Conservation (phyloP, 176 grass and related monocot genomes). For the maize (Zea mays) region Zm-B73-REFERENCE-NAM-5.0 NC_050098.1:214207001-214207500, state of each 20-base stretch:
- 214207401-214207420: constrained; percentile 30
- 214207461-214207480: constrained; percentile 28
- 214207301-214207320: constrained; percentile 35
- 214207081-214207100: neutral
- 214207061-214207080: neutral
- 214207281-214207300: neutral
- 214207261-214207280: neutral
- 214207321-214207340: neutral
- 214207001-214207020: neutral
- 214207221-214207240: neutral
- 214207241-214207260: constrained; percentile 40
- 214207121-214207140: constrained; percentile 27
- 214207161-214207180: constrained; percentile 37
- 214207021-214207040: neutral
- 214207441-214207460: neutral
- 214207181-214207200: constrained; percentile 46
- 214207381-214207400: neutral
- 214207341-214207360: neutral
- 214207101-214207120: constrained; percentile 18
- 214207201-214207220: constrained; percentile 7
- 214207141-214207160: constrained; percentile 52
- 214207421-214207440: constrained; percentile 35
- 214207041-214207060: neutral
- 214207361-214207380: neutral
- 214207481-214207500: neutral